Evolutionary conservation across 139 green algal genomes (phyloP).

Genomic region (Chlamydomonas sp.): DNA sequence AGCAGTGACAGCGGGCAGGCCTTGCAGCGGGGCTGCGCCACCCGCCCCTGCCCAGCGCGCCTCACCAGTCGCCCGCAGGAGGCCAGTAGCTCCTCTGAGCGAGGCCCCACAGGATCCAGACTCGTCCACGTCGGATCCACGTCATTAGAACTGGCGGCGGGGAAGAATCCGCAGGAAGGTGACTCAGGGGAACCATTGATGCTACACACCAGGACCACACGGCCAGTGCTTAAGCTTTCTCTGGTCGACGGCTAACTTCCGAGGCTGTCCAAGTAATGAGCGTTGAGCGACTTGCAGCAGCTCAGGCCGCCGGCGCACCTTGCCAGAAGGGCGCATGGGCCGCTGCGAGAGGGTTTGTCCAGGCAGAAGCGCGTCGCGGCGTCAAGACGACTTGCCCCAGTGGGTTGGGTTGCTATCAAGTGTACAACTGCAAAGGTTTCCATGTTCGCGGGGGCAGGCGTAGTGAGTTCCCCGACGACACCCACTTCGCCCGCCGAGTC

Average conservation of each 20-base stretch:
- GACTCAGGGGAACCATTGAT: neutral
- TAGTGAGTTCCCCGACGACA: no score
- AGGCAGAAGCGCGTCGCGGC: no score
- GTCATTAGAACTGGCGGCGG: no score
- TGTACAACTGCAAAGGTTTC: no score
- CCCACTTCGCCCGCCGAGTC: no score
- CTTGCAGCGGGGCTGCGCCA: no score
- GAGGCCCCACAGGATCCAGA: neutral
- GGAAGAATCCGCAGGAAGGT: neutral
- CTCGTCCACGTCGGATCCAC: no score
- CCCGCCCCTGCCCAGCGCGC: neutral
- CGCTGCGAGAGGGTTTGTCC: no score
- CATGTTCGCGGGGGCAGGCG: no score
- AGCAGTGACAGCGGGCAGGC: no score
- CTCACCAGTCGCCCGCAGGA: slow-evolving; percentile 14
- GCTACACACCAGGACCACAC: neutral
- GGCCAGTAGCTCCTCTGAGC: slow-evolving; percentile 8
- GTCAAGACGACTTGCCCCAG: no score
- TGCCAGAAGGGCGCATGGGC: neutral
- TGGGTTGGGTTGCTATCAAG: no score
- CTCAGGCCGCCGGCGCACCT: neutral
- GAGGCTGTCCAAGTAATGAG: neutral
- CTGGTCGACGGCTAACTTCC: neutral
- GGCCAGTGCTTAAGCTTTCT: neutral
- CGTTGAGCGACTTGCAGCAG: neutral